phyloP scores from a whole-genome alignment of 371 early-diverging fungal species.

The Mucor piriformis region DNA sequence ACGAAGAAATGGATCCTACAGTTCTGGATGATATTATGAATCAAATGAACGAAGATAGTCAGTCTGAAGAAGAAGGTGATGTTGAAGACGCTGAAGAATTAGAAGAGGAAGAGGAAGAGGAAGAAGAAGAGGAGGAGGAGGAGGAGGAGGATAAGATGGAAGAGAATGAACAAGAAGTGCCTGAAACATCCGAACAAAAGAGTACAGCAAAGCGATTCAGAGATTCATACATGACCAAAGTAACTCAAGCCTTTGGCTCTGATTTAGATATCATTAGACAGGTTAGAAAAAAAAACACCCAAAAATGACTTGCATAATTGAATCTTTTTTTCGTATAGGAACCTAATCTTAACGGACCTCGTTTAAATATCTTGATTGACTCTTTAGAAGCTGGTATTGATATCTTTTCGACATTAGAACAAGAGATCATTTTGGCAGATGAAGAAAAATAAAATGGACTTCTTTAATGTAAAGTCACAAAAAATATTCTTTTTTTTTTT shows the following conservation, averaged over 20 bases:
- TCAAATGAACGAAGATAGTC: constrained; percentile 22
- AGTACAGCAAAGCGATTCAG: constrained; percentile 32
- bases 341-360: constrained; percentile 36
- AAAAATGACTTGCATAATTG: background rate
- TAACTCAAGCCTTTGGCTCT: constrained; percentile 50
- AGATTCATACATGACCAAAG: constrained; percentile 44
- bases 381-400: constrained; percentile 54
- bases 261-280: constrained; percentile 52
- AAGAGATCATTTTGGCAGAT: constrained; percentile 44
- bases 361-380: constrained; percentile 45
- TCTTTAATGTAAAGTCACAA: background rate
- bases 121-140: constrained; percentile 16
- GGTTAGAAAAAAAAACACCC: constrained; percentile 17
- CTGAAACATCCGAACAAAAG: constrained; percentile 14
- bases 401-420: constrained; percentile 43
- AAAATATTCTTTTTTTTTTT: constrained; percentile 8
- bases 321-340: constrained; percentile 25
- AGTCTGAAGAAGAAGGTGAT: constrained; percentile 3
- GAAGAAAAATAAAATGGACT: constrained; percentile 9
- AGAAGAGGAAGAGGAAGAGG: constrained; percentile 31
- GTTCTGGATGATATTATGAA: constrained; percentile 34
- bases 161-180: constrained; percentile 12
- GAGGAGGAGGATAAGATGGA: constrained; percentile 18
- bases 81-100: constrained; percentile 21
- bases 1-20: constrained; percentile 40